These are phyloP conservation scores for Boletus rubropictus DNA, from an alignment of 768 basidiomycete species.

Conservation along the genomic window DNA sequence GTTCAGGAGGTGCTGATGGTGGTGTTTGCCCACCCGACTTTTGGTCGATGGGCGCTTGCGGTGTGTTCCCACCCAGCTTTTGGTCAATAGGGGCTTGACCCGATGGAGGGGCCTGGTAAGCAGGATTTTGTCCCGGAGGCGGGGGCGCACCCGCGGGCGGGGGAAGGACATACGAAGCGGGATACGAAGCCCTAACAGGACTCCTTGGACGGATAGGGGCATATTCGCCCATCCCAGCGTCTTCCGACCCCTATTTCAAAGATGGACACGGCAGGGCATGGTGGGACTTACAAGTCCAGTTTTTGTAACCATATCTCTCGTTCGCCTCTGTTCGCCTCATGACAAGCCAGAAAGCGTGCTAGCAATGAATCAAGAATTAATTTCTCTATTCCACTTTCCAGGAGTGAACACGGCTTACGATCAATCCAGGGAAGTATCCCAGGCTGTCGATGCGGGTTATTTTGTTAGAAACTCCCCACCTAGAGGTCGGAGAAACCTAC, in stretches of 20 bases:
- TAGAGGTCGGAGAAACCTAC: conserved; percentile 37
- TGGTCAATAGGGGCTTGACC: conserved; percentile 6
- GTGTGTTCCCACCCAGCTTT: neutral
- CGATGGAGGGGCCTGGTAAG: neutral
- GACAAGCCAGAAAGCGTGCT: conserved; percentile 85
- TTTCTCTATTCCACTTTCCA: neutral
- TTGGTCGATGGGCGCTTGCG: neutral
- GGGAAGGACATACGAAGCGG: neutral
- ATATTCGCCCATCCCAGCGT: conserved; percentile 21
- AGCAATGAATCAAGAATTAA: neutral
- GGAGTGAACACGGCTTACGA: conserved; percentile 30
- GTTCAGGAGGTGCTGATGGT: neutral
- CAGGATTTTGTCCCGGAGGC: neutral
- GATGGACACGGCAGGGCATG: neutral
- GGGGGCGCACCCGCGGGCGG: neutral
- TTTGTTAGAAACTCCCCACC: neutral
- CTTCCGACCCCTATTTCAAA: neutral
- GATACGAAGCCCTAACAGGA: neutral
- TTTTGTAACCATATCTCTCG: conserved; percentile 34
- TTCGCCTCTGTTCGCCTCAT: conserved; percentile 79
- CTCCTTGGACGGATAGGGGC: neutral
- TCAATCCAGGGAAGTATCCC: conserved; percentile 64
- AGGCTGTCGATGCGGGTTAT: conserved; percentile 38
- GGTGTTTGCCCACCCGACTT: neutral
- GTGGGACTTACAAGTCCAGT: conserved; percentile 23